Conservation (phyloP, 2,329 filamentous ascomycete genomes). For the Pseudogymnoascus sp. region DNA sequence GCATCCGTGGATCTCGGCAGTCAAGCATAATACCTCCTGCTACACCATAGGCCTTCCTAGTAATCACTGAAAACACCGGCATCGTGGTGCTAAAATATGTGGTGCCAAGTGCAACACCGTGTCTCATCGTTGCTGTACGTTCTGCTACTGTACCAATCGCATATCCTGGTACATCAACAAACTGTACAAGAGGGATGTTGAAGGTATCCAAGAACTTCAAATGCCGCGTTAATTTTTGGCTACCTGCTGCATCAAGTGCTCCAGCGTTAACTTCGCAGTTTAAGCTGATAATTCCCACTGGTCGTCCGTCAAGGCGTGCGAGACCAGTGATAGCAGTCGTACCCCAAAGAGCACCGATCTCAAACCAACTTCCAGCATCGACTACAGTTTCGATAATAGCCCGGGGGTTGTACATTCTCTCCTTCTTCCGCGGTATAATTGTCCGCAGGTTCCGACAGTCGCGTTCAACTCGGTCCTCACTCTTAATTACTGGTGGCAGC, state of each 20-base stretch:
- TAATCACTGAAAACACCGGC: slow-evolving; percentile 54
- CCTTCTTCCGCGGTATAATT: slow-evolving; percentile 48
- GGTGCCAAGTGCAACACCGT: slow-evolving; percentile 51
- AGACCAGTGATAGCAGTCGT: slow-evolving; percentile 52
- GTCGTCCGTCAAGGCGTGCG: slow-evolving; percentile 46
- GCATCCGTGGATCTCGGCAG: slow-evolving; percentile 49
- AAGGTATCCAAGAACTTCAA: slow-evolving; percentile 57
- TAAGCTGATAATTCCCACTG: slow-evolving; percentile 50
- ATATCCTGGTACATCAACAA: slow-evolving; percentile 54
- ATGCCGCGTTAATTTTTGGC: slow-evolving; percentile 51
- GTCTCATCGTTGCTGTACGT: slow-evolving; percentile 54
- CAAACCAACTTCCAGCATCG: slow-evolving; percentile 50
- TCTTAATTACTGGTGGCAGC: slow-evolving; percentile 40
- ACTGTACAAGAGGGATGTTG: slow-evolving; percentile 55
- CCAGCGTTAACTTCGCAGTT: slow-evolving; percentile 55
- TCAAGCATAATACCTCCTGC: slow-evolving; percentile 58
- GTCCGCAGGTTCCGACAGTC: slow-evolving; percentile 40
- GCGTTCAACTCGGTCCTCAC: slow-evolving; percentile 41
- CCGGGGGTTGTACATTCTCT: slow-evolving; percentile 51
- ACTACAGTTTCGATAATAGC: slow-evolving; percentile 49
- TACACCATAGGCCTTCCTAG: slow-evolving; percentile 52
- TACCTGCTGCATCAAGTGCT: slow-evolving; percentile 50
- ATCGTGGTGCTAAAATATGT: slow-evolving; percentile 55
- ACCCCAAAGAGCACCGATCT: slow-evolving; percentile 56
- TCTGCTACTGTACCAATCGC: slow-evolving; percentile 56